Conservation (phyloP, 1,284 basidiomycete species). For the Cutaneotrichosporon cutaneum region DNA sequence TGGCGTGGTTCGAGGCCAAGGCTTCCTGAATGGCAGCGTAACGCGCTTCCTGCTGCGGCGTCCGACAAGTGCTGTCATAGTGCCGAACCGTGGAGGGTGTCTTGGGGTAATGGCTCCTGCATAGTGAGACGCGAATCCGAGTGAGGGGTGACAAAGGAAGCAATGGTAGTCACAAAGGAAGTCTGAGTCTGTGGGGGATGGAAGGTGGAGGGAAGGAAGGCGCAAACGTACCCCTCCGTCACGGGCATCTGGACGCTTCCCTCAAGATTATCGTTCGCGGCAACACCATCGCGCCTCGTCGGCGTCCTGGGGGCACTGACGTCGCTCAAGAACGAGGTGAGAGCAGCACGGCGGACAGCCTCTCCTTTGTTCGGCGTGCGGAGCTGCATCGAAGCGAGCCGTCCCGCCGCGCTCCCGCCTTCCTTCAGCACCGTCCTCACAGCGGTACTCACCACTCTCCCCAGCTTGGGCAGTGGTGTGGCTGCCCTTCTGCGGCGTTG, state of each 20-base stretch:
- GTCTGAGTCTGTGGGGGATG: neutral
- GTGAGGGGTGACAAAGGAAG: no score
- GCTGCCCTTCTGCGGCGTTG: neutral
- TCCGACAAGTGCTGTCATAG: neutral
- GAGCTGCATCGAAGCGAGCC: neutral
- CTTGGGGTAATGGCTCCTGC: no score
- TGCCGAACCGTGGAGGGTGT: neutral
- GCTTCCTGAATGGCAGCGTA: neutral
- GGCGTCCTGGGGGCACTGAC: neutral
- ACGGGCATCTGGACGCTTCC: neutral
- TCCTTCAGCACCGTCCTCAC: neutral
- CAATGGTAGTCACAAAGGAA: neutral
- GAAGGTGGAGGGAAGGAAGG: neutral
- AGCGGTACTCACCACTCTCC: neutral
- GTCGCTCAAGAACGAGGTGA: neutral
- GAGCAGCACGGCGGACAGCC: neutral
- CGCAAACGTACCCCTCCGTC: neutral
- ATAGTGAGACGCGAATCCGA: no score
- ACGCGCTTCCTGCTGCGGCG: constrained; percentile 3
- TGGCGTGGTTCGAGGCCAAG: neutral
- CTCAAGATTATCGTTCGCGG: neutral
- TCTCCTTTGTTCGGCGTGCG: constrained; percentile 1
- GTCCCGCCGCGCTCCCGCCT: neutral
- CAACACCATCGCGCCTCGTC: neutral
- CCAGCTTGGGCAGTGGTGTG: neutral